Base-by-base conservation (phyloP, 768 basidiomycete genomes). In the Phanerodontia chrysosporium region DNA sequence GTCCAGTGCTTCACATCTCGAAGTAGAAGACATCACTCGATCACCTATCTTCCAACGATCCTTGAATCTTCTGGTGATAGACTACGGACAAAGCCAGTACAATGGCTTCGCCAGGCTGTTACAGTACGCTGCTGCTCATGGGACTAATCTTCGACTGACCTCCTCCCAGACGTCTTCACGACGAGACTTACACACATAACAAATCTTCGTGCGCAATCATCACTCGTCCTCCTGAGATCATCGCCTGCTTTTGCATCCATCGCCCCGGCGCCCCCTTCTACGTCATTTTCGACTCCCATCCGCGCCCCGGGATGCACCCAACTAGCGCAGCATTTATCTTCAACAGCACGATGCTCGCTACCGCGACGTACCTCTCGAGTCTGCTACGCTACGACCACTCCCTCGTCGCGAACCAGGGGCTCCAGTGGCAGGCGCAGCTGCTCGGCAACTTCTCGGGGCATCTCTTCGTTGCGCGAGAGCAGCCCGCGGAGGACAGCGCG, bases 181-280 rank as follows among this genome's bases (percentile, higher is more conserved):
- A 60, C 0, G 28, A 18, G 27, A 62, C 57, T 8, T 30, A 54
- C 51, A 60, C 21, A 22, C 51, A 52, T 6, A 1, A 64, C 21
- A 29, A 69, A 60, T 66, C 75, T 53, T 58, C 76, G 45, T 79
- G 79, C 57, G 74, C 72, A 29, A 75, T 88, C 55, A 83, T 89
- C 62, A 89, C 87, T 0, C 84, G 86, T 24, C 85, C 87, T 36
- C 86, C 87, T 0, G 87, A 89, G 66, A 87, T 89, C 54, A 70
- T 89, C 10, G 76, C 80, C 9, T 83, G 84, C 66, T 67, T 85
- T 60, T 74, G 71, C 59, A 64, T 76, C 51, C 51, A 62, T 32
- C 61, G 51, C n/a, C 27, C 55, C 10, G 35, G 51, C 1, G 39
- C 55, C 27, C 68, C 71, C 25, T 67, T 82, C 21, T 88, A 82